Conservation (phyloP, 345 rosid genomes). For the Arabis alpina region DNA sequence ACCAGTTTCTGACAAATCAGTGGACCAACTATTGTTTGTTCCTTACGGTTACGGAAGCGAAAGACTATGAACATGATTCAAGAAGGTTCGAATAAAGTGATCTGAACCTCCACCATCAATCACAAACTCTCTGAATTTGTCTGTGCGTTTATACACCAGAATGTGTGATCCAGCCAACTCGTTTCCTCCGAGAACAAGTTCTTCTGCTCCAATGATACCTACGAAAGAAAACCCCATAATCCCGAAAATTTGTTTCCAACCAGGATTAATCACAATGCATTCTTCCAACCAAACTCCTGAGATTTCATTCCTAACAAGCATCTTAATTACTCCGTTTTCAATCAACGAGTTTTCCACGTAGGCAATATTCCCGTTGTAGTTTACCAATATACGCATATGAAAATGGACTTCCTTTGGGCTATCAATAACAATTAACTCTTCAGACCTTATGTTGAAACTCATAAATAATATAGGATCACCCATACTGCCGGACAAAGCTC, state of each 20-base stretch:
- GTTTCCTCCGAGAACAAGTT: neutral
- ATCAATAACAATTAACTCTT: neutral
- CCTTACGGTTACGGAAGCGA: conserved; percentile 3
- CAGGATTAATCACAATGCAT: neutral
- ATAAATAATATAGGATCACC: neutral
- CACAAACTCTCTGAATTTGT: neutral
- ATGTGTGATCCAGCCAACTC: neutral
- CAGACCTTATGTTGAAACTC: conserved; percentile 1
- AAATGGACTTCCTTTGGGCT: too few relatives aligned
- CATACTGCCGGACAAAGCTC: neutral
- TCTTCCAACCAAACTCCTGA: neutral
- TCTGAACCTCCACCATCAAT: neutral
- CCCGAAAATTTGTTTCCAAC: neutral
- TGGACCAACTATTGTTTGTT: conserved; percentile 1
- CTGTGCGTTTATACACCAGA: neutral
- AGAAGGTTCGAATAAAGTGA: neutral
- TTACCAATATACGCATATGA: neutral
- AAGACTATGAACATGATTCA: conserved; percentile 13
- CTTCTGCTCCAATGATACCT: conserved; percentile 9
- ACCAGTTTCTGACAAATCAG: too few relatives aligned
- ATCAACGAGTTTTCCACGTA: neutral
- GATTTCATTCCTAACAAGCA: neutral
- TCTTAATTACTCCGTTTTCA: neutral
- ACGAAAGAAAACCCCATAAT: neutral
- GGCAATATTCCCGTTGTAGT: neutral